Evolutionary conservation across 2,329 filamentous ascomycete genomes (phyloP).

Genomic region (Drechslerella coelobrocha): DNA sequence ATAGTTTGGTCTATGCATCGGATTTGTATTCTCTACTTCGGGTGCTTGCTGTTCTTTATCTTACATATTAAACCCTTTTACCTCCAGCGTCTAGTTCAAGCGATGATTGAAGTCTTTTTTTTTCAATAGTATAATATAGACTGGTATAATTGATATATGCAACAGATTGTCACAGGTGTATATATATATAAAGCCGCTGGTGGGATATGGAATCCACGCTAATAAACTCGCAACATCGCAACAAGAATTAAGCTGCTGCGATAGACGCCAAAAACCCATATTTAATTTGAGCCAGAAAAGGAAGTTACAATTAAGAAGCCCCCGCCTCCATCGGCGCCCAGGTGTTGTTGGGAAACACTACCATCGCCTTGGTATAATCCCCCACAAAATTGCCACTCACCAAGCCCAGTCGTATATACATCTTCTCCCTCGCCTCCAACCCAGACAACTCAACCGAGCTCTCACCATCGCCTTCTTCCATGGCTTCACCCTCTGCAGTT

Average conservation of each 20-base stretch:
- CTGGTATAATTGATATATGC: too few species aligned
- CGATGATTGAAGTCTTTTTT: too few species aligned
- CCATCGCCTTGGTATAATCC: slow-evolving; percentile 43
- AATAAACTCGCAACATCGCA: too few species aligned
- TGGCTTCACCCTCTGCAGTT: background rate
- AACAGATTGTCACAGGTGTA: too few species aligned
- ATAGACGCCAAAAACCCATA: background rate
- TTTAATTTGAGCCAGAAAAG: background rate
- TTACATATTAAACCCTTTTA: too few species aligned
- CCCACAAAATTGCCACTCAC: slow-evolving; percentile 29
- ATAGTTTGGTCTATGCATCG: background rate
- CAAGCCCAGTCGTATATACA: slow-evolving; percentile 43
- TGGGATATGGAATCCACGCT: too few species aligned
- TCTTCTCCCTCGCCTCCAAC: slow-evolving; percentile 35
- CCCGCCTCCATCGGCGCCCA: slow-evolving; percentile 43
- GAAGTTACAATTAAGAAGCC: slow-evolving; percentile 18
- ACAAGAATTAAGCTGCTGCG: too few species aligned
- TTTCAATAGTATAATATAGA: too few species aligned
- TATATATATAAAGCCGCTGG: too few species aligned
- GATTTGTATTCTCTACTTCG: too few species aligned
- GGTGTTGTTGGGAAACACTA: slow-evolving; percentile 42
- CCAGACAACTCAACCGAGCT: slow-evolving; percentile 4
- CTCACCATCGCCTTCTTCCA: background rate
- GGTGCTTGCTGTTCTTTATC: too few species aligned
- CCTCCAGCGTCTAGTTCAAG: too few species aligned